Conservation (phyloP, 2,329 filamentous ascomycete genomes). For the Aspergillus fructus region DNA sequence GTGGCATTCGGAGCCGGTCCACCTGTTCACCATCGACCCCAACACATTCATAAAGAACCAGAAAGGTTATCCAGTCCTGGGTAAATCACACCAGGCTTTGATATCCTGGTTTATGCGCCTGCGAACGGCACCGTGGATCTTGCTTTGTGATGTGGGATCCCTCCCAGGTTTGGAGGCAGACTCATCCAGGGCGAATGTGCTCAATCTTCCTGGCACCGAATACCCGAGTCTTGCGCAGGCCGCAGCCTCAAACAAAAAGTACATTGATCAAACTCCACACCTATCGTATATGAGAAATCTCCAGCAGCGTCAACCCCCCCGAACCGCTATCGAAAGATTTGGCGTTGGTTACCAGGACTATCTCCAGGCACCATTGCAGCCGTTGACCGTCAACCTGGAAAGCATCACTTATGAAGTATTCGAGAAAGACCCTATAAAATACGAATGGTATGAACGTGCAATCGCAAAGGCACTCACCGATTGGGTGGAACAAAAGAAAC, state of each 20-base stretch:
- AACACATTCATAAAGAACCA: slow-evolving; percentile 58
- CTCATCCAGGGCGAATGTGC: slow-evolving; percentile 15
- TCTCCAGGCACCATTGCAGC: slow-evolving; percentile 90
- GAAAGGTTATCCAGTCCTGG: slow-evolving; percentile 59
- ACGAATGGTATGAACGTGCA: slow-evolving; percentile 89
- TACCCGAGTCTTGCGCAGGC: slow-evolving; percentile 74
- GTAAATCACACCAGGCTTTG: slow-evolving; percentile 58
- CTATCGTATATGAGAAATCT: slow-evolving; percentile 81
- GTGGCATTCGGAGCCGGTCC: slow-evolving; percentile 64
- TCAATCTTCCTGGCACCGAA: slow-evolving; percentile 32
- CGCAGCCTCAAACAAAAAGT: slow-evolving; percentile 49
- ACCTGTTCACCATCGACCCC: slow-evolving; percentile 54
- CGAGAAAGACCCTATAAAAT: slow-evolving; percentile 97
- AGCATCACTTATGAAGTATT: slow-evolving; percentile 98
- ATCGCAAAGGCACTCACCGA: slow-evolving; percentile 78
- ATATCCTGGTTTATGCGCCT: slow-evolving; percentile 59
- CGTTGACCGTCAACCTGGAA: slow-evolving; percentile 92
- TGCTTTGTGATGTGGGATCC: slow-evolving; percentile 58
- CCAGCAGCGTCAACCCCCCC: slow-evolving; percentile 74
- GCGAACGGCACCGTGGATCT: slow-evolving; percentile 58
- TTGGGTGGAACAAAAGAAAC: slow-evolving; percentile 70
- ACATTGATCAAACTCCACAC: slow-evolving; percentile 61
- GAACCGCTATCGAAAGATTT: slow-evolving; percentile 63
- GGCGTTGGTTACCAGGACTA: slow-evolving; percentile 84
- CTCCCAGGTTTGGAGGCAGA: slow-evolving; percentile 48